Evolutionary conservation across 192 early-diverging fungal species (phyloP).

Genomic region (Coemansia sp.): DNA sequence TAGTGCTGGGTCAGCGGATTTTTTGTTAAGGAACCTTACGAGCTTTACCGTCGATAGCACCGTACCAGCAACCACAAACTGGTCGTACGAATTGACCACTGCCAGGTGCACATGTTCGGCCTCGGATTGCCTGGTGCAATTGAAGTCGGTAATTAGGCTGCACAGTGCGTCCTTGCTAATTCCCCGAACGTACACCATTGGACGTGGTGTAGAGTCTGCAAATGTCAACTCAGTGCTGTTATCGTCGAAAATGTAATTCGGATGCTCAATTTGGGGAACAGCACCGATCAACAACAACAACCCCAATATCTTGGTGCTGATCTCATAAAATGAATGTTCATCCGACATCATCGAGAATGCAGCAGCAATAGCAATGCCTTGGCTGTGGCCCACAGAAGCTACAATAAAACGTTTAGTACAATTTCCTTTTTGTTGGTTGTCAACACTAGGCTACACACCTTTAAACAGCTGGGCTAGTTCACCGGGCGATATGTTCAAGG

Average conservation of each 20-base stretch:
- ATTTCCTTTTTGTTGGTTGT: not conserved
- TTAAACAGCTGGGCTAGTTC: conserved; percentile 12
- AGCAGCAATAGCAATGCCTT: conserved; percentile 81
- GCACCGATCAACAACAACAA: conserved; percentile 80
- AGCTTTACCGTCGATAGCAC: conserved; percentile 2
- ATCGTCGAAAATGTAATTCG: not conserved
- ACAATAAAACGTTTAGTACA: not conserved
- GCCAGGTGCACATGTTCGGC: conserved; percentile 11
- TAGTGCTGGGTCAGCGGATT: conserved; percentile 41
- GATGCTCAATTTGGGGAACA: conserved; percentile 62
- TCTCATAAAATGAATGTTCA: conserved; percentile 70
- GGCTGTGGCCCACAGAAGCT: conserved; percentile 72
- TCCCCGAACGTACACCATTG: conserved; percentile 27
- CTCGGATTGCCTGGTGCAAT: not conserved
- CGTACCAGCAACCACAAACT: conserved; percentile 21
- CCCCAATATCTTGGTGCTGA: conserved; percentile 74
- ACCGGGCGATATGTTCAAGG: conserved; percentile 27
- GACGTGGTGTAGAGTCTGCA: conserved; percentile 6
- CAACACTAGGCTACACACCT: conserved; percentile 13
- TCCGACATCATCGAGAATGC: conserved; percentile 74
- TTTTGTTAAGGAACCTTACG: no score
- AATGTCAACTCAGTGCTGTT: not conserved
- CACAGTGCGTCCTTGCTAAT: conserved; percentile 1
- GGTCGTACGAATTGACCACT: conserved; percentile 16
- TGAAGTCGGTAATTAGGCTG: conserved; percentile 11